These are phyloP conservation scores for Castanea crenata DNA, from an alignment of 306 rosid genomes.

Conservation along the genomic window DNA sequence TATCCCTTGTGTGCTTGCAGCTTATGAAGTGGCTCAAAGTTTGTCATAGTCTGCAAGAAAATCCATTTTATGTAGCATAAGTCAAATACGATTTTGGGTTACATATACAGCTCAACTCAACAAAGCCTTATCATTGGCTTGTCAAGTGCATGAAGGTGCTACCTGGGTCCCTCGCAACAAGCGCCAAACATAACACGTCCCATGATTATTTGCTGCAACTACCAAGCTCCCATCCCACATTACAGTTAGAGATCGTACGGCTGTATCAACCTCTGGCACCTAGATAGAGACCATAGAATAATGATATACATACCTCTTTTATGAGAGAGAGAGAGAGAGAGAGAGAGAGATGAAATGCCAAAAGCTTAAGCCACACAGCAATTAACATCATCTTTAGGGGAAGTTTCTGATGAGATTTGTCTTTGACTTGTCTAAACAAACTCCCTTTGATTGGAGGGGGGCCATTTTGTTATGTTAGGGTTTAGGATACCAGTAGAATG, in stretches of 20 bases:
- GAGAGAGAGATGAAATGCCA: constrained; percentile 8
- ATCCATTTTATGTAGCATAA: constrained; percentile 14
- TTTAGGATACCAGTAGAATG: background rate
- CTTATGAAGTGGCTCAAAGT: constrained; percentile 98
- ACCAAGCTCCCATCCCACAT: constrained; percentile 99
- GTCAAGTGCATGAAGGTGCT: constrained; percentile 18
- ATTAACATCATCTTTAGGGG: background rate
- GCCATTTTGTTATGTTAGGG: background rate
- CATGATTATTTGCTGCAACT: constrained; percentile 97
- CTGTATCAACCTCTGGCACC: constrained; percentile 99
- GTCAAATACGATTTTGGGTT: constrained; percentile 10
- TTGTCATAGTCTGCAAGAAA: constrained; percentile 89
- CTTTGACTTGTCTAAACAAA: background rate
- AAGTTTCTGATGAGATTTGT: background rate
- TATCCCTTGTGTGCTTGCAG: constrained; percentile 95
- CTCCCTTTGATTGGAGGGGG: background rate
- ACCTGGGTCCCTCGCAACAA: constrained; percentile 94
- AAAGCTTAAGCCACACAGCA: constrained; percentile 14
- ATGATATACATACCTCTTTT: constrained; percentile 13
- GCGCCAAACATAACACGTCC: constrained; percentile 99
- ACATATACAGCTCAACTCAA: background rate
- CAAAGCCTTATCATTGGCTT: background rate
- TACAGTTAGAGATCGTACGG: constrained; percentile 92
- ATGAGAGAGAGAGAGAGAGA: background rate
- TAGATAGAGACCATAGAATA: constrained; percentile 33